Evolutionary conservation across 306 rosid genomes (phyloP).

Genomic region (Quercus agrifolia): DNA sequence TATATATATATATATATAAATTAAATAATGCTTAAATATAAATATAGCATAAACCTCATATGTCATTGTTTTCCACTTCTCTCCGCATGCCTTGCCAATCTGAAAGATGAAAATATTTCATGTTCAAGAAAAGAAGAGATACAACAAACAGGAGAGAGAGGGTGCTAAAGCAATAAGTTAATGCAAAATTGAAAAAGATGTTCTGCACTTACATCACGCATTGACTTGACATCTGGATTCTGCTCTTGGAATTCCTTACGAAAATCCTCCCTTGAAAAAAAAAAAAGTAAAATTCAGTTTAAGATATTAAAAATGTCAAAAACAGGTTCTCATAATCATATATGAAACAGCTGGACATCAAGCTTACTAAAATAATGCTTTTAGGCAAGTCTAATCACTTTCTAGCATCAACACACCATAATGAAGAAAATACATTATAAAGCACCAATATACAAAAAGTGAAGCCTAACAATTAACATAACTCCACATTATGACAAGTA

Average conservation of each 20-base stretch:
- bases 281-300: constrained; percentile 26
- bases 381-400: not conserved
- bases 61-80: constrained; percentile 93
- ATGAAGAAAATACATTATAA: constrained; percentile 2
- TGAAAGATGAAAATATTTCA: constrained; percentile 32
- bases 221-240: constrained; percentile 83
- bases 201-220: constrained; percentile 70
- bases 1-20: not conserved
- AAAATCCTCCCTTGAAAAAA: constrained; percentile 75
- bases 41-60: constrained; percentile 62
- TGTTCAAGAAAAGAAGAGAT: not conserved
- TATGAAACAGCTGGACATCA: constrained; percentile 16
- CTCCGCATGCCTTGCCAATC: constrained; percentile 97
- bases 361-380: constrained; percentile 5
- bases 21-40: constrained; percentile 11
- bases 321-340: not conserved
- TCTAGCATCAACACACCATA: constrained; percentile 8
- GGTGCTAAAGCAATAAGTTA: not conserved
- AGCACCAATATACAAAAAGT: constrained; percentile 2
- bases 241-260: constrained; percentile 80
- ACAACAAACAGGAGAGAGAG: not conserved
- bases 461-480: not conserved
- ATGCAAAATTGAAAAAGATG: not conserved
- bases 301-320: constrained; percentile 6
- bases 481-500: not conserved